Evolutionary conservation across 805 yeast genomes (phyloP).

Genomic region (Cyberlindnera maclurae): DNA sequence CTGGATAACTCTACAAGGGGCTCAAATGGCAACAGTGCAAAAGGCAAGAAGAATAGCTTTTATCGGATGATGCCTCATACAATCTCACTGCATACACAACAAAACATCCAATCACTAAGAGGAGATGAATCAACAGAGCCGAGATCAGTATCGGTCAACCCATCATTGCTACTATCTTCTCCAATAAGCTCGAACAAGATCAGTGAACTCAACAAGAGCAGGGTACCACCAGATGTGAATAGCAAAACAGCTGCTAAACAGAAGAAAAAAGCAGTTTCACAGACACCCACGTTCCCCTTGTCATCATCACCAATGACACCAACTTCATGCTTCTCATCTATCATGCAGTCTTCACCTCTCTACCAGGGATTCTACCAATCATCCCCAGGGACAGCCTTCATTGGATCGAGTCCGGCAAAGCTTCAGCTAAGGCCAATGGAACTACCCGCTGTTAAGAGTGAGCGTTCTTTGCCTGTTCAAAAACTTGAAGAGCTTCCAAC

Average conservation of each 20-base stretch:
- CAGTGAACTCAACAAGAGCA: conserved; percentile 11
- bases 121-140: not conserved
- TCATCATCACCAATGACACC: conserved; percentile 24
- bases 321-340: conserved; percentile 23
- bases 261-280: not conserved
- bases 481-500: conserved; percentile 9
- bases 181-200: conserved; percentile 17
- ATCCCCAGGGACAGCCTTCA: conserved; percentile 15
- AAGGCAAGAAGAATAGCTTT: conserved; percentile 5
- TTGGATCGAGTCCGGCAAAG: conserved; percentile 20
- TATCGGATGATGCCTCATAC: conserved; percentile 6
- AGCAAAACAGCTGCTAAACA: conserved; percentile 1
- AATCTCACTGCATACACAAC: conserved; percentile 15
- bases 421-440: conserved; percentile 22
- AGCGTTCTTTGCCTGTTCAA: too few species aligned
- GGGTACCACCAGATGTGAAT: conserved; percentile 5
- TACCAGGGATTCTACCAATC: conserved; percentile 23
- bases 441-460: conserved; percentile 6
- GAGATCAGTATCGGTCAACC: conserved; percentile 15
- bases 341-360: conserved; percentile 25
- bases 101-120: conserved; percentile 18
- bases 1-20: conserved; percentile 6
- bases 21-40: conserved; percentile 2
- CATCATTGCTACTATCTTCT: conserved; percentile 22
- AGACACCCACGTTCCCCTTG: not conserved